Percentiles rank a stretch among this genome's conserved stretches.
These are phyloP conservation scores for Sicyos baderoa DNA, from an alignment of 306 rosid species.

Conservation along the genomic window DNA sequence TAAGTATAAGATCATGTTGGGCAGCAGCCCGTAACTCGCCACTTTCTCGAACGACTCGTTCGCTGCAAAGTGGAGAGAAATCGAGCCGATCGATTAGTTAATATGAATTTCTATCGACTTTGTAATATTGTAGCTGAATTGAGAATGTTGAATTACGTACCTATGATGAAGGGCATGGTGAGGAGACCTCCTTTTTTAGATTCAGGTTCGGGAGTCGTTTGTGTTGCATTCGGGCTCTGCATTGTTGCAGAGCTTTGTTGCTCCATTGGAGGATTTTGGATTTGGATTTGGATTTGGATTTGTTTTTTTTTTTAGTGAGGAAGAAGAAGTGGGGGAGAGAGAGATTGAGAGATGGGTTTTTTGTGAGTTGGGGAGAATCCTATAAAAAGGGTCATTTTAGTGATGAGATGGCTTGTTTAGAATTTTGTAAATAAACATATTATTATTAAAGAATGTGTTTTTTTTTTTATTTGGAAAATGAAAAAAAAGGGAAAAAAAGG, in stretches of 20 bases:
- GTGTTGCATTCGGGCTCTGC: conserved; percentile 1
- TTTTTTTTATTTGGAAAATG: background rate
- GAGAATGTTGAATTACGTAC: conserved; percentile 13
- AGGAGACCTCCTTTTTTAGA: conserved; percentile 43
- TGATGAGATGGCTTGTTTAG: background rate
- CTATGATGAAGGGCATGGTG: conserved; percentile 64
- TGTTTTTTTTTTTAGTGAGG: background rate
- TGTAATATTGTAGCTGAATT: background rate
- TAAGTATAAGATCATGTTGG: conserved; percentile 56
- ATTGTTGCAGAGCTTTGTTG: conserved; percentile 5
- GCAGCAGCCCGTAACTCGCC: conserved; percentile 43
- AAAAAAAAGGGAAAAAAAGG: background rate
- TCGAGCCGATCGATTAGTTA: background rate
- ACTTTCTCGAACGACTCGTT: conserved; percentile 56
- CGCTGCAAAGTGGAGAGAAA: conserved; percentile 26
- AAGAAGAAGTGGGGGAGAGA: background rate
- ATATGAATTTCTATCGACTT: background rate
- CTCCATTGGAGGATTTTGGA: conserved; percentile 19
- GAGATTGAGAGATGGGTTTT: background rate
- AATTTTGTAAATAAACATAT: background rate
- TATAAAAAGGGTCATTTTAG: conserved; percentile 9
- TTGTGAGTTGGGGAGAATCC: background rate
- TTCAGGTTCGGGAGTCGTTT: background rate
- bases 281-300: background rate
- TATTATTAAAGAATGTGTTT: background rate